These are phyloP conservation scores for Sparassis latifolia DNA, from an alignment of 1,284 basidiomycete genomes.

Conservation along the genomic window DNA sequence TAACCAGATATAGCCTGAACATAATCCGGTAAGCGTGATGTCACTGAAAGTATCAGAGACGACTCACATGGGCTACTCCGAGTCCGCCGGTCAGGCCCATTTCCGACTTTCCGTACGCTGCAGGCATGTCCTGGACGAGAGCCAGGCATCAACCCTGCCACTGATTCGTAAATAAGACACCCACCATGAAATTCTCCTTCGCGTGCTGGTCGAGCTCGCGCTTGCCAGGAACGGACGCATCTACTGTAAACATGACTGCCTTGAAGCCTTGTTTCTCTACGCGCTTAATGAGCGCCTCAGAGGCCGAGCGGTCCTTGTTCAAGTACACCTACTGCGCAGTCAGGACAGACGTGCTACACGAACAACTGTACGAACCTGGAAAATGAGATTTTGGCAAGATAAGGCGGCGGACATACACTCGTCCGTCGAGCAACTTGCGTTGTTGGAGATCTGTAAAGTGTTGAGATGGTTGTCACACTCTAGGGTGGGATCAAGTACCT, in stretches of 20 bases:
- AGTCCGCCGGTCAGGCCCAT: slow-evolving; percentile 18
- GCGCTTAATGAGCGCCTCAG: slow-evolving; percentile 42
- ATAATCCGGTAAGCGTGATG: not conserved
- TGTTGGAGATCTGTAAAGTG: slow-evolving; percentile 40
- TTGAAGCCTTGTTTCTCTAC: slow-evolving; percentile 71
- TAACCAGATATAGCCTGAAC: slow-evolving; percentile 29
- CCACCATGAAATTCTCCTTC: not conserved
- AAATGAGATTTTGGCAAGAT: slow-evolving; percentile 43
- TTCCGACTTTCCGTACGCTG: slow-evolving; percentile 39
- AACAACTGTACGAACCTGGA: slow-evolving; percentile 28
- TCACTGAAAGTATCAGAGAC: not conserved
- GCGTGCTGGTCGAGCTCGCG: slow-evolving; percentile 74
- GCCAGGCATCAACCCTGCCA: too few species aligned
- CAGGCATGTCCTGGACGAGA: slow-evolving; percentile 10
- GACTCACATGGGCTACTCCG: slow-evolving; percentile 38
- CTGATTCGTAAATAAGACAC: too few species aligned
- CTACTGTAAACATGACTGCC: slow-evolving; percentile 88
- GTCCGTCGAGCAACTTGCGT: slow-evolving; percentile 48
- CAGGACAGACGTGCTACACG: not conserved
- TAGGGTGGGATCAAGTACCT: too few species aligned
- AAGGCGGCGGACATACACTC: slow-evolving; percentile 45
- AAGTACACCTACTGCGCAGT: slow-evolving; percentile 35
- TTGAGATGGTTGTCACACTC: too few species aligned
- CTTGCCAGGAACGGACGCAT: slow-evolving; percentile 83
- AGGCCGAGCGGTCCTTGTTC: slow-evolving; percentile 48